Conservation (phyloP, 148 eudicot species). For the Rhododendron molle region DNA sequence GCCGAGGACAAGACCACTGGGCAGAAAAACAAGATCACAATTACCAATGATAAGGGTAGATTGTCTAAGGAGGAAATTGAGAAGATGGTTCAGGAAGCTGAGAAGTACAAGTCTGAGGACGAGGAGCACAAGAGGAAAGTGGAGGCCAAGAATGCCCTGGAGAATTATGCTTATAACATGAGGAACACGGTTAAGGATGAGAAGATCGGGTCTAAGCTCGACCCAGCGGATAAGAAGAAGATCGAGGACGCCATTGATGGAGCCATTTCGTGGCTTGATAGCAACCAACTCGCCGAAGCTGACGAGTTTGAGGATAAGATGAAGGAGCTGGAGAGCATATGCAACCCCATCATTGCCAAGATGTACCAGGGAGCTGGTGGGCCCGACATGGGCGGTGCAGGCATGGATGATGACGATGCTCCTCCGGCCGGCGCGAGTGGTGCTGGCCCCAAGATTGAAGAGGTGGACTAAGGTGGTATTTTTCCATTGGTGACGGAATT, state of each 20-base stretch:
- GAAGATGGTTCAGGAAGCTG: conserved; percentile 14
- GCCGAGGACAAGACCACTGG: conserved; percentile 18
- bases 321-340: conserved; percentile 8
- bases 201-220: conserved; percentile 5
- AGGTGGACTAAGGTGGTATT: conserved; percentile 8
- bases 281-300: conserved; percentile 13
- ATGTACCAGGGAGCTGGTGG: conserved; percentile 14
- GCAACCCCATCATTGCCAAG: conserved; percentile 15
- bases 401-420: conserved; percentile 17
- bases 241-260: conserved; percentile 11
- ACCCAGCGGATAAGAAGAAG: conserved; percentile 11
- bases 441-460: conserved; percentile 26
- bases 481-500: neutral
- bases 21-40: conserved; percentile 15
- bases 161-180: conserved; percentile 2
- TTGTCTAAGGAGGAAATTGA: conserved; percentile 6
- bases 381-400: neutral
- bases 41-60: conserved; percentile 13
- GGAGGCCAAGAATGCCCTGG: conserved; percentile 5
- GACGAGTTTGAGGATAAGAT: conserved; percentile 12
- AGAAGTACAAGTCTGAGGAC: conserved; percentile 17
- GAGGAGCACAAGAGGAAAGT: conserved; percentile 12
- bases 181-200: conserved; percentile 8
- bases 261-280: conserved; percentile 10
- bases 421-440: conserved; percentile 5